A percentile compares a stretch with the other conserved stretches of the same genome.
phyloP scores from a whole-genome alignment of 106 monocot species.

The Posidonia australis region DNA sequence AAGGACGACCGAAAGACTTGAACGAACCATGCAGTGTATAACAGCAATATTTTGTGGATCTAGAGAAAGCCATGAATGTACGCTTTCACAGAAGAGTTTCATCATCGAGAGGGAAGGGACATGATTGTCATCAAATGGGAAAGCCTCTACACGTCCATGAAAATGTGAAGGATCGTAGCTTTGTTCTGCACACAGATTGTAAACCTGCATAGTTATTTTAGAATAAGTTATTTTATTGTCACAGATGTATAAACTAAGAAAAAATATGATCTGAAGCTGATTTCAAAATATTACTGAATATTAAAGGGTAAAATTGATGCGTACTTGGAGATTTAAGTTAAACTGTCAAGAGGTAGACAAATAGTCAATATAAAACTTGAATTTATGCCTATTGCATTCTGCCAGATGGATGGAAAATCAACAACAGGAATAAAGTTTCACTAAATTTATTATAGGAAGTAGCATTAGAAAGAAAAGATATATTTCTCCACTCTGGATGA shows the following conservation, averaged over 20 bases:
- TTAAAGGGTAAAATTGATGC: too few relatives aligned
- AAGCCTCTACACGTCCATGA: conserved; percentile 44
- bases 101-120: conserved; percentile 39
- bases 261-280: too few relatives aligned
- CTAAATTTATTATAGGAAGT: too few relatives aligned
- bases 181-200: conserved; percentile 43
- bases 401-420: too few relatives aligned
- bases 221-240: not conserved
- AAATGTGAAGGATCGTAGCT: conserved; percentile 44
- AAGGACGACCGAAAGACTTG: not conserved
- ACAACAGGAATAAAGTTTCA: too few relatives aligned
- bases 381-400: too few relatives aligned
- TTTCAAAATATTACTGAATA: too few relatives aligned
- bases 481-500: too few relatives aligned
- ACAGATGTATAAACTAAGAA: not conserved
- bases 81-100: conserved; percentile 43
- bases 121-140: conserved; percentile 57
- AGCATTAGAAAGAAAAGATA: too few relatives aligned
- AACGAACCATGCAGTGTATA: conserved; percentile 52
- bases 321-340: too few relatives aligned
- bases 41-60: conserved; percentile 44
- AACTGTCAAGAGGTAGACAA: too few relatives aligned
- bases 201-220: conserved; percentile 26
- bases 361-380: too few relatives aligned
- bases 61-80: conserved; percentile 38